Evolutionary conservation across 768 basidiomycete genomes (phyloP).

Genomic region (Boletus speciosus): DNA sequence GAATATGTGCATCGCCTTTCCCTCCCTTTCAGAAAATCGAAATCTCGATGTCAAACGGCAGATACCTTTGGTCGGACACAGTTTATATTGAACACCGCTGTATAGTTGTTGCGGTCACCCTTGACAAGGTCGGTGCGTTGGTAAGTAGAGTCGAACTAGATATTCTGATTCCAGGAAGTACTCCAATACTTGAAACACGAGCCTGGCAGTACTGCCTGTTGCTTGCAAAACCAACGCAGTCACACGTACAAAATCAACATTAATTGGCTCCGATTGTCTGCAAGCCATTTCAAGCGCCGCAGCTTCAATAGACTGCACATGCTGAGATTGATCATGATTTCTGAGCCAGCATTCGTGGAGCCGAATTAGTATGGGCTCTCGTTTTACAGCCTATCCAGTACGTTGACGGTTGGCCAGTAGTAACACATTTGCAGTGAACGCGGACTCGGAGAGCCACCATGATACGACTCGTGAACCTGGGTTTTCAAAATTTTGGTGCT

Average conservation of each 20-base stretch:
- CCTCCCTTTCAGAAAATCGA: background rate
- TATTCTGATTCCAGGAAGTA: no score
- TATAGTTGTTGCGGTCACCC: no score
- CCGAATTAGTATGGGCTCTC: background rate
- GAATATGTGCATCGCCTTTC: background rate
- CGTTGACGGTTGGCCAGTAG: background rate
- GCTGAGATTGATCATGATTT: no score
- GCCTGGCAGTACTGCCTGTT: no score
- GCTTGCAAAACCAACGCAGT: no score
- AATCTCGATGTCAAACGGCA: no score
- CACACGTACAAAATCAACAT: background rate
- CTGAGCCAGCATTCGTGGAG: background rate
- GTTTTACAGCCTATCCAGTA: background rate
- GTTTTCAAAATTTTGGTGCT: background rate
- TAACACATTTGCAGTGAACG: background rate
- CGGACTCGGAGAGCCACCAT: background rate
- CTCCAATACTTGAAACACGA: no score
- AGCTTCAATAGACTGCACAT: background rate
- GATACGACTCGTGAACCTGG: background rate
- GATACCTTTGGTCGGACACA: no score
- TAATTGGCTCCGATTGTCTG: background rate
- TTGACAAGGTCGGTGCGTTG: no score
- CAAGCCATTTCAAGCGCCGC: background rate
- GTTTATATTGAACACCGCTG: no score
- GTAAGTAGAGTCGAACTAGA: no score